A percentile compares a stretch with the other conserved stretches of the same genome.
Evolutionary conservation across 371 early-diverging fungal genomes (phyloP).

Genomic region (Cokeromyces recurvatus): DNA sequence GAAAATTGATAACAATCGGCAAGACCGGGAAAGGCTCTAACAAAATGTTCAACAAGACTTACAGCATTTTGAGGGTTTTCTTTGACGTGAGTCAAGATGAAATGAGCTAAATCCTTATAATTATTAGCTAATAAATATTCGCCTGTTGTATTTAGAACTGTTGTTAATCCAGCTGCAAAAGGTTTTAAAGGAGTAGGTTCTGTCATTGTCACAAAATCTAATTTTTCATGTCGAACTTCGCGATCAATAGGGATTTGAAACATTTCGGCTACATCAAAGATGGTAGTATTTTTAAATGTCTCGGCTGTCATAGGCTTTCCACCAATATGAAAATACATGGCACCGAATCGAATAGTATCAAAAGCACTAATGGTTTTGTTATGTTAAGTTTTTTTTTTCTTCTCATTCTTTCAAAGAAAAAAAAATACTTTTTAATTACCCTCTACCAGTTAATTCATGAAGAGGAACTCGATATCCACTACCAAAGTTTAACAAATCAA

Average conservation of each 20-base stretch:
- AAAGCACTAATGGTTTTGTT: constrained; percentile 43
- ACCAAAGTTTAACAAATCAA: constrained; percentile 70
- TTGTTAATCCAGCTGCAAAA: constrained; percentile 60
- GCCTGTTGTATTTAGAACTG: constrained; percentile 70
- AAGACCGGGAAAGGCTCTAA: constrained; percentile 63
- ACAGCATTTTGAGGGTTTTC: constrained; percentile 39
- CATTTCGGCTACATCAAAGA: constrained; percentile 46
- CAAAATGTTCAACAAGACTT: constrained; percentile 51
- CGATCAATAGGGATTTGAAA: constrained; percentile 62
- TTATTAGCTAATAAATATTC: constrained; percentile 47
- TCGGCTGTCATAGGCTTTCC: constrained; percentile 42
- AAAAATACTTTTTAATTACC: constrained; percentile 23
- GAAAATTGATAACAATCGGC: constrained; percentile 49
- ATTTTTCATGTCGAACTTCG: constrained; percentile 50
- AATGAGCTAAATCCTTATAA: constrained; percentile 62
- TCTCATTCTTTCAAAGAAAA: not conserved
- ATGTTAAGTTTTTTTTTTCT: not conserved
- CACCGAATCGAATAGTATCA: constrained; percentile 78
- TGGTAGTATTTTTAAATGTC: constrained; percentile 36
- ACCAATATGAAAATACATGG: constrained; percentile 77
- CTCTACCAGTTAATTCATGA: constrained; percentile 56
- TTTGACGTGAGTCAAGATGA: constrained; percentile 59
- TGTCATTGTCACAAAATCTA: constrained; percentile 63
- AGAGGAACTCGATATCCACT: constrained; percentile 66
- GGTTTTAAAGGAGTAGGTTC: constrained; percentile 62